Evolutionary conservation across 1,284 basidiomycete genomes (phyloP).

Genomic region (Cerrena zonata): DNA sequence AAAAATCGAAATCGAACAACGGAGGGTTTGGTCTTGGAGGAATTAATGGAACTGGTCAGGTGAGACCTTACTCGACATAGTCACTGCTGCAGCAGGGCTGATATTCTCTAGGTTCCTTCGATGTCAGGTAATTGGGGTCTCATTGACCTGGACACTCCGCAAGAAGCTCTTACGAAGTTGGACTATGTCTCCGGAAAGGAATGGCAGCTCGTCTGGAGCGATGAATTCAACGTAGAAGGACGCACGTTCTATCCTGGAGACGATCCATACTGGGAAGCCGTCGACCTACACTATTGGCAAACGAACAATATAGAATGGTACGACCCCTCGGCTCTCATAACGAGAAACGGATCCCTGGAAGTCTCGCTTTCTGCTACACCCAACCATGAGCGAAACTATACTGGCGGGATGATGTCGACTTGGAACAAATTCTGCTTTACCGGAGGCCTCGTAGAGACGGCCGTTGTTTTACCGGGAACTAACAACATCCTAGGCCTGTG

Average conservation of each 20-base stretch:
- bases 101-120: slow-evolving; percentile 30
- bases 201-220: slow-evolving; percentile 66
- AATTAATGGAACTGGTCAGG: slow-evolving; percentile 74
- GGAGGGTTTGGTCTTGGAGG: slow-evolving; percentile 79
- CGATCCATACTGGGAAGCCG: slow-evolving; percentile 58
- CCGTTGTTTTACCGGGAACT: slow-evolving; percentile 74
- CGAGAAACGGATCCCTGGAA: slow-evolving; percentile 66
- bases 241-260: slow-evolving; percentile 67
- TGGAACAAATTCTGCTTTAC: slow-evolving; percentile 94
- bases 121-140: slow-evolving; percentile 51
- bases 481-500: slow-evolving; percentile 43
- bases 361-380: slow-evolving; percentile 64
- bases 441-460: slow-evolving; percentile 63
- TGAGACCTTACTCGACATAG: slow-evolving; percentile 25
- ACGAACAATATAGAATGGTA: slow-evolving; percentile 56
- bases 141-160: slow-evolving; percentile 1
- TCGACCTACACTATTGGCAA: slow-evolving; percentile 58
- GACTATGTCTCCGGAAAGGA: background rate
- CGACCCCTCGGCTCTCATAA: slow-evolving; percentile 73
- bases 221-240: slow-evolving; percentile 77
- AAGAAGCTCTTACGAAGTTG: background rate
- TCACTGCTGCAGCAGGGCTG: background rate
- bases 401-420: slow-evolving; percentile 58
- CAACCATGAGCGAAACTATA: slow-evolving; percentile 68
- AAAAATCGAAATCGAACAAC: slow-evolving; percentile 39